Conservation (phyloP, 2,329 filamentous ascomycete genomes). For the Nothophaeocryptopus gaeumannii region DNA sequence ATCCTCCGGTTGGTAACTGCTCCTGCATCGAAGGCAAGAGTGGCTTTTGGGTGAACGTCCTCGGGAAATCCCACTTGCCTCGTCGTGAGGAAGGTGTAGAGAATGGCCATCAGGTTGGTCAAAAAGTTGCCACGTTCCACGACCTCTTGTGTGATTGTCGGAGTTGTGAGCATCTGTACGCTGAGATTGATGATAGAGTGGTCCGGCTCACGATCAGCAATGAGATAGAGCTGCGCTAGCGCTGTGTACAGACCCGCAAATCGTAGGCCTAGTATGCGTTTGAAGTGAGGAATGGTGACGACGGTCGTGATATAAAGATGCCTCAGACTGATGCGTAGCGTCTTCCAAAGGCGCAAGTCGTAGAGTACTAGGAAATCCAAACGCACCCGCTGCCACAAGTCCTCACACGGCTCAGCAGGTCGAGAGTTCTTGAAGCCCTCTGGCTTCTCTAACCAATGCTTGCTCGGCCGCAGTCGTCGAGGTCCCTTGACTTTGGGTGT, state of each 20-base stretch:
- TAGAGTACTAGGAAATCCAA: constrained; percentile 94
- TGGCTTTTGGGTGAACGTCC: constrained; percentile 80
- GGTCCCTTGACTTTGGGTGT: constrained; percentile 60
- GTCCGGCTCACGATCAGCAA: constrained; percentile 93
- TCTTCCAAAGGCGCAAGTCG: constrained; percentile 95
- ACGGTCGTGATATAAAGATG: constrained; percentile 96
- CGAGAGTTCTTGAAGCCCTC: constrained; percentile 53
- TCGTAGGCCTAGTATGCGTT: constrained; percentile 85
- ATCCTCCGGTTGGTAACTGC: constrained; percentile 92
- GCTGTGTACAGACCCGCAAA: constrained; percentile 94
- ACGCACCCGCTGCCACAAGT: constrained; percentile 83
- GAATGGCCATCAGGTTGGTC: constrained; percentile 89
- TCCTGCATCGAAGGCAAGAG: constrained; percentile 87
- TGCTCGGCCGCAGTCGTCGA: constrained; percentile 61
- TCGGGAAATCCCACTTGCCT: constrained; percentile 92
- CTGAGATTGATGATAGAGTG: constrained; percentile 98
- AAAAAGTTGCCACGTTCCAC: constrained; percentile 94
- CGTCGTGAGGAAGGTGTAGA: constrained; percentile 96
- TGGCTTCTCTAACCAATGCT: constrained; percentile 85
- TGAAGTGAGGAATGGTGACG: constrained; percentile 93
- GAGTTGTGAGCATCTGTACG: constrained; percentile 92
- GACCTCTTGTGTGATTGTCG: constrained; percentile 93
- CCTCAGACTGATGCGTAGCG: constrained; percentile 81
- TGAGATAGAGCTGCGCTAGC: constrained; percentile 88
- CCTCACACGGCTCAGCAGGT: constrained; percentile 67